These are phyloP conservation scores for Bacidia gigantensis DNA, from an alignment of 495 filamentous ascomycete species.

Conservation along the genomic window DNA sequence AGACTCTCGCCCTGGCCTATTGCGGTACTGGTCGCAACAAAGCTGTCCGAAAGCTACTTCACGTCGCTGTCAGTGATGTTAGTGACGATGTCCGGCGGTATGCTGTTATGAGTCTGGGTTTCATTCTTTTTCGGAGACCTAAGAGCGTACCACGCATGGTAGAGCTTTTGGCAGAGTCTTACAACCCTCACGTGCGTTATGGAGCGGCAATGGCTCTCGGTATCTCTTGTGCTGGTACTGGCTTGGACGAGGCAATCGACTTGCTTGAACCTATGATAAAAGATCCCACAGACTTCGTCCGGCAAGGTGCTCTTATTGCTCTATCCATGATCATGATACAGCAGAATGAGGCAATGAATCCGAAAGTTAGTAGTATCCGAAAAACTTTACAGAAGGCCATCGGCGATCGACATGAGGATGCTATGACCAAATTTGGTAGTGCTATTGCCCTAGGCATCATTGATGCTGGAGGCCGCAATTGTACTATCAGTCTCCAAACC, in stretches of 20 bases:
- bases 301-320: slow-evolving; percentile 91
- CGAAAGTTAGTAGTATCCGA: slow-evolving; percentile 66
- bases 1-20: slow-evolving; percentile 96
- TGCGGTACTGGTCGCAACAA: slow-evolving; percentile 97
- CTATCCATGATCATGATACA: slow-evolving; percentile 96
- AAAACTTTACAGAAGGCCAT: slow-evolving; percentile 85
- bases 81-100: slow-evolving; percentile 93
- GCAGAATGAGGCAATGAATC: slow-evolving; percentile 93
- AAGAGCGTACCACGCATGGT: slow-evolving; percentile 97
- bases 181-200: slow-evolving; percentile 97
- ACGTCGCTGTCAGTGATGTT: slow-evolving; percentile 95
- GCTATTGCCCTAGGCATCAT: slow-evolving; percentile 93
- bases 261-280: slow-evolving; percentile 98
- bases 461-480: slow-evolving; percentile 95
- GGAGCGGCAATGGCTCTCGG: slow-evolving; percentile 97
- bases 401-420: slow-evolving; percentile 91
- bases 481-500: slow-evolving; percentile 93
- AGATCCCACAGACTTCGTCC: slow-evolving; percentile 95
- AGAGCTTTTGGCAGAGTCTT: slow-evolving; percentile 93
- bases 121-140: slow-evolving; percentile 96
- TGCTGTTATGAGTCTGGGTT: slow-evolving; percentile 96
- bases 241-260: slow-evolving; percentile 91
- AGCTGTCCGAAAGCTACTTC: slow-evolving; percentile 91
- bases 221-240: slow-evolving; percentile 95
- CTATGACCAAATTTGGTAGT: slow-evolving; percentile 97